Evolutionary conservation across 345 rosid genomes (phyloP).

Genomic region (Isatis tinctoria): DNA sequence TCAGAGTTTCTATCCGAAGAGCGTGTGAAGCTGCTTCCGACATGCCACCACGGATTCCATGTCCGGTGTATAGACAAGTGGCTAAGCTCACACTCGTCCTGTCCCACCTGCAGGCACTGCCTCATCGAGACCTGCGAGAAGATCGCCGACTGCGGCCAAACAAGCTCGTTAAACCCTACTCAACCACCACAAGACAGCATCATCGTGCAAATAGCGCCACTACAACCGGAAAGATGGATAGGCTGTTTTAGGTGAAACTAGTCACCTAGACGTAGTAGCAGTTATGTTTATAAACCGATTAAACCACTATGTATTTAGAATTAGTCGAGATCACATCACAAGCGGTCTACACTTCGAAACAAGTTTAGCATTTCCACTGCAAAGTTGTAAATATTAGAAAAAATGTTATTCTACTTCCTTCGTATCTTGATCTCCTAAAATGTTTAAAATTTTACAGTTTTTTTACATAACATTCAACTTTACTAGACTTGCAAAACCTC

Average conservation of each 20-base stretch:
- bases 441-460: neutral
- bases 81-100: slow-evolving; percentile 83
- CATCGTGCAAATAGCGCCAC: slow-evolving; percentile 45
- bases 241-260: slow-evolving; percentile 41
- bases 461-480: neutral
- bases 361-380: slow-evolving; percentile 22
- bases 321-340: slow-evolving; percentile 25
- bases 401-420: slow-evolving; percentile 9
- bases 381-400: slow-evolving; percentile 35
- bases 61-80: slow-evolving; percentile 80
- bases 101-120: slow-evolving; percentile 91
- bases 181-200: slow-evolving; percentile 42
- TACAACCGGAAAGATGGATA: slow-evolving; percentile 57
- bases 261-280: slow-evolving; percentile 17
- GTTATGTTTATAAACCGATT: slow-evolving; percentile 12
- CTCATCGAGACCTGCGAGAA: slow-evolving; percentile 67
- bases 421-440: neutral
- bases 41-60: slow-evolving; percentile 84
- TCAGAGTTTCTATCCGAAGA: slow-evolving; percentile 59
- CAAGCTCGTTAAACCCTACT: slow-evolving; percentile 39
- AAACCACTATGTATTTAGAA: slow-evolving; percentile 7
- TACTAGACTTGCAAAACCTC: neutral
- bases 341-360: slow-evolving; percentile 17
- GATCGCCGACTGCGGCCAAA: slow-evolving; percentile 50
- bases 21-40: slow-evolving; percentile 62